These are phyloP conservation scores for Trypanosoma cruzi DNA, from an alignment of 208 protist species.

Conservation along the genomic window DNA sequence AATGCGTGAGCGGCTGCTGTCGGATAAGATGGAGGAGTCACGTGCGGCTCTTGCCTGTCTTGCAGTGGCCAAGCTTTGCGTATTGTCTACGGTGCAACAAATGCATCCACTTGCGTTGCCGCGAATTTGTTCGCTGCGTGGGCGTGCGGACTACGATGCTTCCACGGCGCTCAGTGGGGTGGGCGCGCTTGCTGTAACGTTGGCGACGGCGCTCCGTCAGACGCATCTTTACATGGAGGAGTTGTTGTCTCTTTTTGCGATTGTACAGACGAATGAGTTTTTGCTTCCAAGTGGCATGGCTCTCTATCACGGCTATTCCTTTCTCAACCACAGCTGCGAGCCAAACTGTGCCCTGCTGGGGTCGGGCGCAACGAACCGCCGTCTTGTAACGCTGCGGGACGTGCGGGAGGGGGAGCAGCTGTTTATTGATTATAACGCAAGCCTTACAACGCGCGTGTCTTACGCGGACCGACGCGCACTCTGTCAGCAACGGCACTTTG, in stretches of 20 bases:
- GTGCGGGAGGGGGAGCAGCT: constrained; percentile 87
- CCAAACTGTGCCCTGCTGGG: constrained; percentile 78
- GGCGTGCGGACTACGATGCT: constrained; percentile 75
- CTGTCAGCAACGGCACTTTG: constrained; percentile 85
- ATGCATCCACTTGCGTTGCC: constrained; percentile 70
- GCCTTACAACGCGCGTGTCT: constrained; percentile 57
- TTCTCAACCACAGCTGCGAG: constrained; percentile 90
- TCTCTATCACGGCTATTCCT: constrained; percentile 65
- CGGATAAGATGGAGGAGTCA: constrained; percentile 36
- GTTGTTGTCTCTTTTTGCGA: constrained; percentile 79
- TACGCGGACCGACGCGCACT: constrained; percentile 81
- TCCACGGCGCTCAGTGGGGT: constrained; percentile 73
- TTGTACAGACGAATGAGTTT: constrained; percentile 90
- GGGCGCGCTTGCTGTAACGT: constrained; percentile 66
- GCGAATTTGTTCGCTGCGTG: constrained; percentile 50
- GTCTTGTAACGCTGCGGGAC: constrained; percentile 60
- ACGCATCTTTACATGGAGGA: constrained; percentile 88
- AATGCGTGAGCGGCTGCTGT: constrained; percentile 51
- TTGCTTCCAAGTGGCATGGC: constrained; percentile 54
- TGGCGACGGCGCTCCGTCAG: constrained; percentile 63
- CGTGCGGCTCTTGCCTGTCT: constrained; percentile 73
- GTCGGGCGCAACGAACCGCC: constrained; percentile 18
- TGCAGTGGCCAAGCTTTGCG: constrained; percentile 74
- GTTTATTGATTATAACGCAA: constrained; percentile 86
- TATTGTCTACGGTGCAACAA: constrained; percentile 78